Evolutionary conservation across 768 basidiomycete species (phyloP).

Genomic region (Naganishia friedmannii): DNA sequence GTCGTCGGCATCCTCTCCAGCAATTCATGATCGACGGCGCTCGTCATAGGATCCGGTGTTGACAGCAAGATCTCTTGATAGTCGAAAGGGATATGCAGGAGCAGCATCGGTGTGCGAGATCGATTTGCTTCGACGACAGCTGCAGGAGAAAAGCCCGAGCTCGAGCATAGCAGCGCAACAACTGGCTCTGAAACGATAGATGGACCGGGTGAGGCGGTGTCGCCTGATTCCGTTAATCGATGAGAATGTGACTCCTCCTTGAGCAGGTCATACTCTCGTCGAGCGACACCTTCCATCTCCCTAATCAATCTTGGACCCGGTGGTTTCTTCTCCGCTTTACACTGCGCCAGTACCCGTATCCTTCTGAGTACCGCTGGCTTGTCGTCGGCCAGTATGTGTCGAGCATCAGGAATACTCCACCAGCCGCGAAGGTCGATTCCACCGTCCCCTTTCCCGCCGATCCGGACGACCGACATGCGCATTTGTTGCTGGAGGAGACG

Average conservation of each 20-base stretch:
- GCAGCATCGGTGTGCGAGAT: conserved; percentile 72
- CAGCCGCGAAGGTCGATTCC: conserved; percentile 85
- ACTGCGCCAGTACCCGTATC: conserved; percentile 77
- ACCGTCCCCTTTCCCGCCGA: conserved; percentile 85
- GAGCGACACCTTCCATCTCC: conserved; percentile 85
- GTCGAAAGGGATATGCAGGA: conserved; percentile 68
- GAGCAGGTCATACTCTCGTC: conserved; percentile 48
- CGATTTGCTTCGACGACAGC: conserved; percentile 69
- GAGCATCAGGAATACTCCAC: conserved; percentile 76
- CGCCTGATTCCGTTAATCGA: background rate
- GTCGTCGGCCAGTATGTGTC: background rate
- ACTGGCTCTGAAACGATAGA: background rate
- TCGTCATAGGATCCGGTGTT: conserved; percentile 1
- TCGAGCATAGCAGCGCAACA: conserved; percentile 66
- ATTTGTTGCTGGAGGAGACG: conserved; percentile 62
- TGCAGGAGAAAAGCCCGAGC: conserved; percentile 72
- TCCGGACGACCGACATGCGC: conserved; percentile 73
- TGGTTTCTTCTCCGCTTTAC: conserved; percentile 85
- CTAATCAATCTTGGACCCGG: conserved; percentile 74
- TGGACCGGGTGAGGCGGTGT: background rate
- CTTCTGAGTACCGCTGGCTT: conserved; percentile 52
- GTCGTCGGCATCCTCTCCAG: conserved; percentile 17
- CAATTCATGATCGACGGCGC: conserved; percentile 17
- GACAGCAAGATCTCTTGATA: conserved; percentile 21
- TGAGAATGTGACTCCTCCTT: conserved; percentile 53